phyloP scores from a whole-genome alignment of 352 stramenopile species.

The Phytopythium vexans region DNA sequence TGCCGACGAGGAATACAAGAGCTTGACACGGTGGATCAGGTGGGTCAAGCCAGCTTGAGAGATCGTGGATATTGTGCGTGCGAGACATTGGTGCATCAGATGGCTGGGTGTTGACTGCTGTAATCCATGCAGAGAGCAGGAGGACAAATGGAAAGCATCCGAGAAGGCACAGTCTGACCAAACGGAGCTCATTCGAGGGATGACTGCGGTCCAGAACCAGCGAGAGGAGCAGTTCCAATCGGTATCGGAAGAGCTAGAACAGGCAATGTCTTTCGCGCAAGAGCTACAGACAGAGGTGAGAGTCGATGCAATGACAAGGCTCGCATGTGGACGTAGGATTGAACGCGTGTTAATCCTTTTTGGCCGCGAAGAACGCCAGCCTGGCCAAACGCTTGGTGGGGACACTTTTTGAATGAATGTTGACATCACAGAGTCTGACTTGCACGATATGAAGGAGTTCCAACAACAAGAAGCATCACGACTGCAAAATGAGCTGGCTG shows the following conservation, averaged over 20 bases:
- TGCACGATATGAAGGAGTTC: slow-evolving; percentile 17
- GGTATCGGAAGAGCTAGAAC: slow-evolving; percentile 15
- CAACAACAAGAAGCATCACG: slow-evolving; percentile 25
- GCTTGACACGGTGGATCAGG: slow-evolving; percentile 6
- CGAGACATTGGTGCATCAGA: slow-evolving; percentile 1
- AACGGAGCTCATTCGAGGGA: slow-evolving; percentile 36
- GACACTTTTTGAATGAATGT: neutral
- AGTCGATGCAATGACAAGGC: neutral
- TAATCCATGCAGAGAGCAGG: slow-evolving; percentile 27
- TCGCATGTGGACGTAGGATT: neutral
- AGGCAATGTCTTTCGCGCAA: slow-evolving; percentile 16
- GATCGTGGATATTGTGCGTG: neutral
- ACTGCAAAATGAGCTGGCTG: slow-evolving; percentile 29
- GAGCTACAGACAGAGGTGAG: slow-evolving; percentile 25
- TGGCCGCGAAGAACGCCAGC: slow-evolving; percentile 18
- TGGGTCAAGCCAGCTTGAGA: neutral
- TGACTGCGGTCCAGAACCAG: slow-evolving; percentile 14
- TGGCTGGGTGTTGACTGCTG: slow-evolving; percentile 5
- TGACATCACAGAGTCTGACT: neutral
- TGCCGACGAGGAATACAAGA: slow-evolving; percentile 1
- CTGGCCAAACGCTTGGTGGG: slow-evolving; percentile 22
- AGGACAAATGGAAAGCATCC: slow-evolving; percentile 31
- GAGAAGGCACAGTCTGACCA: slow-evolving; percentile 36
- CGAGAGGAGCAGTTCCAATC: slow-evolving; percentile 20
- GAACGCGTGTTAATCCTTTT: neutral